These are phyloP conservation scores for Elaeis oleifera DNA, from an alignment of 202 grass and related monocot genomes.

Conservation along the genomic window DNA sequence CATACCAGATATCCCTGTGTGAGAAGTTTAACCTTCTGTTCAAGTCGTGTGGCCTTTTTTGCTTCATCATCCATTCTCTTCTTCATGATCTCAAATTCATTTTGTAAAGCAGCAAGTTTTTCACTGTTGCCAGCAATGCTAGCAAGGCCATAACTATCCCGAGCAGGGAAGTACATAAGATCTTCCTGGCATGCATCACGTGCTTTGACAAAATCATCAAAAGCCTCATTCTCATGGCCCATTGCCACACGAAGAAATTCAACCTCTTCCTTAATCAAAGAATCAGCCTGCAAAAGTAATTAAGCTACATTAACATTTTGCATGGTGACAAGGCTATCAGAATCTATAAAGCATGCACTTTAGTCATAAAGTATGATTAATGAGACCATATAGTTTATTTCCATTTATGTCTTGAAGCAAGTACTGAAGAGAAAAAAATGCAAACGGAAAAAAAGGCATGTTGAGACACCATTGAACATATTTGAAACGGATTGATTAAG, in stretches of 20 bases:
- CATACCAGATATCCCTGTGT: constrained; percentile 91
- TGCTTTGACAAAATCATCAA: constrained; percentile 84
- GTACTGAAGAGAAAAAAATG: not conserved
- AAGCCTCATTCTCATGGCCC: constrained; percentile 76
- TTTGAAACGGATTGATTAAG: not conserved
- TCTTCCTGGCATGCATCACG: constrained; percentile 90
- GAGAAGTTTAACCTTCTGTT: constrained; percentile 90
- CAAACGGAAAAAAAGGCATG: not conserved
- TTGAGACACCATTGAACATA: not conserved
- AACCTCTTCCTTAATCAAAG: constrained; percentile 74
- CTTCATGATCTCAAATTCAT: constrained; percentile 91
- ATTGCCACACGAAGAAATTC: constrained; percentile 60
- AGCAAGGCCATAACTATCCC: constrained; percentile 64
- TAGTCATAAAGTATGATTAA: too few relatives aligned
- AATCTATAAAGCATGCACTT: not conserved
- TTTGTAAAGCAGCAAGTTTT: constrained; percentile 67
- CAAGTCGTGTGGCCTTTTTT: constrained; percentile 75
- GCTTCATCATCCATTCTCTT: constrained; percentile 87
- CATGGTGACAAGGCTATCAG: constrained; percentile 6
- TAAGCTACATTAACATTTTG: not conserved
- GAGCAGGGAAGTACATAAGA: constrained; percentile 81
- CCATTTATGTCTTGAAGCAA: too few relatives aligned
- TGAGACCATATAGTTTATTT: too few relatives aligned
- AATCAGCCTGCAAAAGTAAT: constrained; percentile 47
- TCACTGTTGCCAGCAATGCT: constrained; percentile 77